Evolutionary conservation across 805 yeast species (phyloP).

Genomic region (Aciculoconidium aculeatum): DNA sequence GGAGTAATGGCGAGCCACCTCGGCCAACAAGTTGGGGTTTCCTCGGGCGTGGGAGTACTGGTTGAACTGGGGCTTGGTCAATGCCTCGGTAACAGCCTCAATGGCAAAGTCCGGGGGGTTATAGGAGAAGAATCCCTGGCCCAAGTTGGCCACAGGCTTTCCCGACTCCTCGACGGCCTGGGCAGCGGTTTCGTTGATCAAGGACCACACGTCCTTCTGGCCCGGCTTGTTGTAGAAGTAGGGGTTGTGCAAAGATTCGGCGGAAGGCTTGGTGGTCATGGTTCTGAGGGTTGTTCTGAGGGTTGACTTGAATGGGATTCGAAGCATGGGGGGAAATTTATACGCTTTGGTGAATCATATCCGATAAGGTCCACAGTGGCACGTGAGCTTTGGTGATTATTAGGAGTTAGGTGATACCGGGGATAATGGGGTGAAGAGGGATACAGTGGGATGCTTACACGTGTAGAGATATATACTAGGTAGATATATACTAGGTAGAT

Average conservation of each 20-base stretch:
- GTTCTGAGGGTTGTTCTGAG: conserved; percentile 3
- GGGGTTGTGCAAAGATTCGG: conserved; percentile 45
- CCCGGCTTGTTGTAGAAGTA: conserved; percentile 56
- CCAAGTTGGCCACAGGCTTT: conserved; percentile 80
- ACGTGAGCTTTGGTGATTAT: too few species aligned
- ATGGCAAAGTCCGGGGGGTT: conserved; percentile 93
- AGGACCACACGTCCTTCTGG: conserved; percentile 89
- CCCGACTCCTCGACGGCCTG: conserved; percentile 64
- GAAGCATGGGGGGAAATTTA: too few species aligned
- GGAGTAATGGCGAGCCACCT: conserved; percentile 67
- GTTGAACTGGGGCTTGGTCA: conserved; percentile 68
- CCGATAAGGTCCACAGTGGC: too few species aligned
- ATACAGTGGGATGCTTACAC: too few species aligned
- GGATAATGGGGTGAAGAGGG: too few species aligned
- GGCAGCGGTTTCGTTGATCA: conserved; percentile 94
- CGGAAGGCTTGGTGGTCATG: conserved; percentile 8
- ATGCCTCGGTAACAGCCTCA: conserved; percentile 71
- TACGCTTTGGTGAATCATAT: too few species aligned
- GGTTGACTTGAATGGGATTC: too few species aligned
- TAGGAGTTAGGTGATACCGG: too few species aligned
- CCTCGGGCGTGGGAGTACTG: conserved; percentile 94
- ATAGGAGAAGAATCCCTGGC: conserved; percentile 96
- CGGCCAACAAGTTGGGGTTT: conserved; percentile 65
- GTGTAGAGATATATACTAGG: too few species aligned
- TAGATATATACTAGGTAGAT: too few species aligned